These are phyloP conservation scores for Metarhizium sp. DNA, from an alignment of 2,329 filamentous ascomycete genomes.

Conservation along the genomic window DNA sequence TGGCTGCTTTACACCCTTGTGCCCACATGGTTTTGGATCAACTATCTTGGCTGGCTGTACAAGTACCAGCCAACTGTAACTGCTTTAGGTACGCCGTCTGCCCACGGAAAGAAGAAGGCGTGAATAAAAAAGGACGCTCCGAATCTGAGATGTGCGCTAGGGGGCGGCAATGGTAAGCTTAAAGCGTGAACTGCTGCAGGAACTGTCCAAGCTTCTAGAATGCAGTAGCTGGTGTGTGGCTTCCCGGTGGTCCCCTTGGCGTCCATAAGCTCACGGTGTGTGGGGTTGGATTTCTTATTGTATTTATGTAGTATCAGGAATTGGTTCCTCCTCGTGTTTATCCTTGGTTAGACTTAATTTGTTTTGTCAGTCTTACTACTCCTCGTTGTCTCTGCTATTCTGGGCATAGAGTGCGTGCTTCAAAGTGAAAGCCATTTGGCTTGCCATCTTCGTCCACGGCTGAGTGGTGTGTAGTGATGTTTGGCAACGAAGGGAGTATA, in stretches of 20 bases:
- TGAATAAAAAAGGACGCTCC: neutral
- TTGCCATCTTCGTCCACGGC: neutral
- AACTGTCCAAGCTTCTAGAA: neutral
- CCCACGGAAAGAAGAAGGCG: neutral
- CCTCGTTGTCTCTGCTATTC: neutral
- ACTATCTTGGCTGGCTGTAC: conserved; percentile 11
- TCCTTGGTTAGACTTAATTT: neutral
- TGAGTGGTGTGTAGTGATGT: neutral
- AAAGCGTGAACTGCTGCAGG: neutral
- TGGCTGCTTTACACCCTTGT: conserved; percentile 10
- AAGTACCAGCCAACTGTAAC: conserved; percentile 9
- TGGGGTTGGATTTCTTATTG: neutral
- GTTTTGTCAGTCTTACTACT: neutral
- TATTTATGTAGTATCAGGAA: neutral
- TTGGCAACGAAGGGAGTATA: neutral
- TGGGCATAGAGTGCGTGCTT: neutral
- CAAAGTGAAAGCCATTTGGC: neutral
- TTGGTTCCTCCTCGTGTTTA: neutral
- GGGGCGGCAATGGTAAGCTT: neutral
- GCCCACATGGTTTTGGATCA: conserved; percentile 9
- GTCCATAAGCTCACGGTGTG: neutral
- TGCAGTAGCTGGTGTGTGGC: neutral
- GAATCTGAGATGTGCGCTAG: neutral
- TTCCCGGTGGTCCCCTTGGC: neutral
- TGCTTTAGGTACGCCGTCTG: neutral